These are phyloP conservation scores for Cyberlindnera bimundalis DNA, from an alignment of 805 yeast genomes.

Conservation along the genomic window DNA sequence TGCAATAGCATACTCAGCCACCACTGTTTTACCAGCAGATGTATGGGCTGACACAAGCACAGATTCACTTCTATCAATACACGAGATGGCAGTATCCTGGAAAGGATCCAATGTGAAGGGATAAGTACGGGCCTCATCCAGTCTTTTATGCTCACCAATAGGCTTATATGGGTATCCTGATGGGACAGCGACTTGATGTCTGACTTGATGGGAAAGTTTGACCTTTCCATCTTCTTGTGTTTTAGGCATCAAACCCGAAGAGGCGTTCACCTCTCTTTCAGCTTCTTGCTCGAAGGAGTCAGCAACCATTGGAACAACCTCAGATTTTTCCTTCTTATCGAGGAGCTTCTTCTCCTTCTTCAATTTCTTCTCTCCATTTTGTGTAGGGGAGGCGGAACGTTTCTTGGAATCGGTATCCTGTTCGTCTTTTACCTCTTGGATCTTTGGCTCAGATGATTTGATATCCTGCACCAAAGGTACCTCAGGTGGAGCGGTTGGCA, in stretches of 20 bases:
- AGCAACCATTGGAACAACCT: constrained; percentile 70
- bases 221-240: constrained; percentile 47
- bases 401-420: constrained; percentile 25
- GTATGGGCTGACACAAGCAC: constrained; percentile 98
- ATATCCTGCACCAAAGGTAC: constrained; percentile 9
- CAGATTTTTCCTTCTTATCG: constrained; percentile 41
- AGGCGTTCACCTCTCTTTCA: constrained; percentile 80
- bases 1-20: constrained; percentile 98
- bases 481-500: constrained; percentile 36
- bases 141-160: constrained; percentile 80
- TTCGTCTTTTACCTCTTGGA: constrained; percentile 12
- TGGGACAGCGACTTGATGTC: constrained; percentile 97
- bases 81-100: constrained; percentile 94
- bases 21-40: constrained; percentile 97
- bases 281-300: constrained; percentile 89
- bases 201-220: constrained; percentile 84
- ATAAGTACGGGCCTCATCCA: constrained; percentile 78
- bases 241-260: constrained; percentile 59
- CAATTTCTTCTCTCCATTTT: constrained; percentile 16
- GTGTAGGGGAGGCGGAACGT: constrained; percentile 24
- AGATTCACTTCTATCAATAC: constrained; percentile 91
- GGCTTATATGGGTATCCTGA: constrained; percentile 87
- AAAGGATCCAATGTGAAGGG: constrained; percentile 95
- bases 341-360: constrained; percentile 30
- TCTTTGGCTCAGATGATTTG: constrained; percentile 7